A percentile compares a stretch with the other conserved stretches of the same genome.
phyloP scores from a whole-genome alignment of 2,329 filamentous ascomycete genomes.

The Aureobasidium vineae region DNA sequence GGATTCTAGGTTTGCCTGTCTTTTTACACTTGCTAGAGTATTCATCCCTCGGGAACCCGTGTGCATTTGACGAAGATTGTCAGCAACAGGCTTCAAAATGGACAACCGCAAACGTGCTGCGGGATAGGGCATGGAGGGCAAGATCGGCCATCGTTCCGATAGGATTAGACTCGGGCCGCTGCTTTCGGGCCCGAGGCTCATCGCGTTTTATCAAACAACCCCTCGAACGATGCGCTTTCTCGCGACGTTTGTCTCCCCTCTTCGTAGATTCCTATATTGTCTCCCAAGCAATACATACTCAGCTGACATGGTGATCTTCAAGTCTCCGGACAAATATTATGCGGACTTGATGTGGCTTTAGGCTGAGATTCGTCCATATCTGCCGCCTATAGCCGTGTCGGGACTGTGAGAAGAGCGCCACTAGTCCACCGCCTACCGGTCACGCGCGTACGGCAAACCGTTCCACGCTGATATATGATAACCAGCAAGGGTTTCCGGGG shows the following conservation, averaged over 20 bases:
- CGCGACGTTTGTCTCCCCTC: not conserved
- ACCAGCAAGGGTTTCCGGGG: not conserved
- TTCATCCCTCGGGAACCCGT: not conserved
- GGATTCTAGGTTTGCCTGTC: not conserved
- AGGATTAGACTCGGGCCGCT: constrained; percentile 20
- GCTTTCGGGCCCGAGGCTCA: not conserved
- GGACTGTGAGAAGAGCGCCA: constrained; percentile 10
- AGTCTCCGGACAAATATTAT: not conserved
- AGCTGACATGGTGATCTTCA: not conserved
- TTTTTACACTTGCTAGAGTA: not conserved
- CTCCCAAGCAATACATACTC: not conserved
- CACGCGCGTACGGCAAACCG: constrained; percentile 20
- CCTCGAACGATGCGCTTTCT: not conserved
- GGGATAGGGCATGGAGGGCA: constrained; percentile 16
- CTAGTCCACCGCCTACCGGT: constrained; percentile 22
- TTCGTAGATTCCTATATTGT: not conserved
- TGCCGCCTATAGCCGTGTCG: constrained; percentile 21
- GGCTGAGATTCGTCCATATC: constrained; percentile 19
- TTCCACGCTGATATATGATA: constrained; percentile 23
- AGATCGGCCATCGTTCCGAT: constrained; percentile 12
- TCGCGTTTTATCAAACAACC: not conserved
- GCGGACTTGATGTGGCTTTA: not conserved
- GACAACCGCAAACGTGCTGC: not conserved
- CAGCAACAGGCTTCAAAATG: not conserved
- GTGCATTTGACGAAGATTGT: constrained; percentile 2